A percentile compares a stretch with the other conserved stretches of the same genome.
Evolutionary conservation across 345 rosid species (phyloP).

Genomic region (Barbarea vulgaris): DNA sequence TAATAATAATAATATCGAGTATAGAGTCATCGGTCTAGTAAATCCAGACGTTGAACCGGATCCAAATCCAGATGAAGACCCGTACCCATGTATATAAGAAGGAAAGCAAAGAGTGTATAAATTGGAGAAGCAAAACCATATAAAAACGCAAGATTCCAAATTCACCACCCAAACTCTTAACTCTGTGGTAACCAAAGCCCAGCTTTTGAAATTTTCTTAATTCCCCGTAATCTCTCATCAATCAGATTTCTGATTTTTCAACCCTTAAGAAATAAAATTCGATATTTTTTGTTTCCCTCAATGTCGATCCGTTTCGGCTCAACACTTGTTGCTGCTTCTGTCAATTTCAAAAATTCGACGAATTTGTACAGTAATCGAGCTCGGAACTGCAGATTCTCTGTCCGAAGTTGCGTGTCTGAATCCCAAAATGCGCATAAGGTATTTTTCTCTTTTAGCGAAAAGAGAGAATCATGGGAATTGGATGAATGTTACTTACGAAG

Average conservation of each 20-base stretch:
- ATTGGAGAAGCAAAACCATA: constrained; percentile 14
- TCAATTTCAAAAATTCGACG: constrained; percentile 28
- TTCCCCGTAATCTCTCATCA: neutral
- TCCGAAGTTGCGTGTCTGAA: constrained; percentile 43
- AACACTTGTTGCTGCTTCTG: constrained; percentile 39
- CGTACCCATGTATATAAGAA: constrained; percentile 15
- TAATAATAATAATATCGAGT: too few species aligned
- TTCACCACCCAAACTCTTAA: constrained; percentile 11
- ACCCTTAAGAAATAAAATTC: neutral
- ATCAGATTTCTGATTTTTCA: neutral
- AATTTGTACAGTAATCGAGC: constrained; percentile 29
- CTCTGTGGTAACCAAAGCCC: constrained; percentile 32
- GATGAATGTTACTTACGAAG: constrained; percentile 5
- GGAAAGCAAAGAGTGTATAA: constrained; percentile 27
- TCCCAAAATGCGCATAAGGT: constrained; percentile 57
- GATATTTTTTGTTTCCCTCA: neutral
- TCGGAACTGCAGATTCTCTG: constrained; percentile 50
- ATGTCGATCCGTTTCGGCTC: constrained; percentile 41
- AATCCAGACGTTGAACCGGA: constrained; percentile 1
- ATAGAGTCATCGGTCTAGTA: constrained; percentile 3
- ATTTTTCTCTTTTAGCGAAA: constrained; percentile 25
- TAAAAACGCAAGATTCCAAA: constrained; percentile 31
- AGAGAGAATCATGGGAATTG: constrained; percentile 21
- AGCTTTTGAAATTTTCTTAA: neutral
- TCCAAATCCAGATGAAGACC: neutral